Evolutionary conservation across 768 basidiomycete species (phyloP).

Genomic region (Coprinopsis marcescibilis): DNA sequence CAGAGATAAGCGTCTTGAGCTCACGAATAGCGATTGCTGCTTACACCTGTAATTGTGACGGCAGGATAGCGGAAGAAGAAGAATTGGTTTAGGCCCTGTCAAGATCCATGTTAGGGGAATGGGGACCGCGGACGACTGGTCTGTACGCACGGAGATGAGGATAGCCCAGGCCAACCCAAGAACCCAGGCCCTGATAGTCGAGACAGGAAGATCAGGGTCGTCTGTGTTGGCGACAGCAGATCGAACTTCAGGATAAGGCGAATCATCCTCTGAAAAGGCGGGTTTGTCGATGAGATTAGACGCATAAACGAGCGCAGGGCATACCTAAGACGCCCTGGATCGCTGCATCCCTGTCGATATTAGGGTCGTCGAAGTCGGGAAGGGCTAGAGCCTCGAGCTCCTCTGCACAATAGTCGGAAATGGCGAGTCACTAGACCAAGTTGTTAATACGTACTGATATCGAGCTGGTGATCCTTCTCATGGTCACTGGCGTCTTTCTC

Average conservation of each 20-base stretch:
- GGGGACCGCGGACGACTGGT: background rate
- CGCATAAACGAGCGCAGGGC: conserved; percentile 26
- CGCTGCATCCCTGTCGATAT: conserved; percentile 44
- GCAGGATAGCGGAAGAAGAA: conserved; percentile 74
- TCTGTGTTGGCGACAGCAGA: conserved; percentile 69
- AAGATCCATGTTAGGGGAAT: background rate
- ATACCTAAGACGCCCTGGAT: conserved; percentile 36
- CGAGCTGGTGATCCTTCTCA: conserved; percentile 2
- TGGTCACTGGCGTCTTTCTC: background rate
- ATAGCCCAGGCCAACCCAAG: conserved; percentile 70
- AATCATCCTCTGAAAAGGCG: conserved; percentile 47
- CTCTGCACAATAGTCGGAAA: conserved; percentile 15
- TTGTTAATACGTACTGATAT: conserved; percentile 1
- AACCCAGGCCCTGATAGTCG: conserved; percentile 63
- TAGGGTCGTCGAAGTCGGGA: conserved; percentile 48
- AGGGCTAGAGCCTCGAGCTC: conserved; percentile 24
- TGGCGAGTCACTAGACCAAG: background rate
- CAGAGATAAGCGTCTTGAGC: background rate
- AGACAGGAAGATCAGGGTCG: conserved; percentile 55
- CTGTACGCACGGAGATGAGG: conserved; percentile 35
- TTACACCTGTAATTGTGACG: conserved; percentile 49
- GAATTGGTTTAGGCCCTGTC: conserved; percentile 1
- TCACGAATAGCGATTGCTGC: background rate
- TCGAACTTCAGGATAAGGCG: conserved; percentile 68
- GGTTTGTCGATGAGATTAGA: conserved; percentile 1